phyloP scores from a whole-genome alignment of 306 rosid genomes.

The Vachellia pachyceras region DNA sequence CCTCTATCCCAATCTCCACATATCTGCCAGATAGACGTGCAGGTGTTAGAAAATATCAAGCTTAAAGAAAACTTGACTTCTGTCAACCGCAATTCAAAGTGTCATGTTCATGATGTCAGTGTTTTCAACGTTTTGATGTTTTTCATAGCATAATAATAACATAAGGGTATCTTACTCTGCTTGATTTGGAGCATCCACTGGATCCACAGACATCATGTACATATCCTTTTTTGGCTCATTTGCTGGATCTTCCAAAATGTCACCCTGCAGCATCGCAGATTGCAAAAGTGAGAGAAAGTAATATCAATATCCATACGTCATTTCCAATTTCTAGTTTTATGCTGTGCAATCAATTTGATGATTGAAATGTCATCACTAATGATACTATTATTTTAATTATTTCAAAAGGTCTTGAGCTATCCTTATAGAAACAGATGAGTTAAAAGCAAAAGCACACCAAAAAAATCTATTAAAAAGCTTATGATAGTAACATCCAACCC shows the following conservation, averaged over 20 bases:
- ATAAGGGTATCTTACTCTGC: constrained; percentile 72
- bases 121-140: not conserved
- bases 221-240: constrained; percentile 90
- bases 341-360: constrained; percentile 10
- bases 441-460: too few relatives aligned
- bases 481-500: too few relatives aligned
- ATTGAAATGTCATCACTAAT: too few relatives aligned
- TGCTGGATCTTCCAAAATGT: constrained; percentile 90
- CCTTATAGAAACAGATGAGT: too few relatives aligned
- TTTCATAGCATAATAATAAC: not conserved
- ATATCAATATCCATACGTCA: constrained; percentile 16
- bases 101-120: not conserved
- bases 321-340: constrained; percentile 24
- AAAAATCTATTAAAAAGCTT: too few relatives aligned
- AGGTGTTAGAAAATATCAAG: not conserved
- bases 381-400: too few relatives aligned
- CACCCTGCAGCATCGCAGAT: constrained; percentile 60
- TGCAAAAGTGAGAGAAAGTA: constrained; percentile 12
- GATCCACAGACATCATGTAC: constrained; percentile 90
- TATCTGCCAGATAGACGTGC: constrained; percentile 56
- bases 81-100: not conserved
- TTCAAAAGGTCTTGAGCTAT: too few relatives aligned
- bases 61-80: not conserved
- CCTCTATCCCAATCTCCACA: constrained; percentile 74
- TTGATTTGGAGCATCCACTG: constrained; percentile 85